Evolutionary conservation across 768 basidiomycete species (phyloP).

Genomic region (Pisolithus marmoratus): DNA sequence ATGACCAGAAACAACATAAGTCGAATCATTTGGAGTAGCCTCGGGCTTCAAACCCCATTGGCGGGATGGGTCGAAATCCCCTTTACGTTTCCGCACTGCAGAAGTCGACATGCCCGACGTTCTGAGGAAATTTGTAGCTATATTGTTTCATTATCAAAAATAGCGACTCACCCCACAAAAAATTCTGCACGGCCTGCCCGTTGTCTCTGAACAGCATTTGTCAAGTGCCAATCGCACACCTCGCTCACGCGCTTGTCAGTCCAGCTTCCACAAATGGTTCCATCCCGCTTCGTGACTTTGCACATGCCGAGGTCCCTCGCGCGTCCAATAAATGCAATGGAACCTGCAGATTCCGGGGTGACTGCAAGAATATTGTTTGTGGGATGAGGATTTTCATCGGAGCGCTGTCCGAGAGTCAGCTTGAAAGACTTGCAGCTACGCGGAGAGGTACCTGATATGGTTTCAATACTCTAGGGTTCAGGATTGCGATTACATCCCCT

Average conservation of each 20-base stretch:
- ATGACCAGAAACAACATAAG: slow-evolving; percentile 81
- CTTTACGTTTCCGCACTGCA: slow-evolving; percentile 42
- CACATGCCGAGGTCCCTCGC: slow-evolving; percentile 87
- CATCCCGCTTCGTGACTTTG: slow-evolving; percentile 68
- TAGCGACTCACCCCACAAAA: slow-evolving; percentile 56
- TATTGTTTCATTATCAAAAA: not conserved
- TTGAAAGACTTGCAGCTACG: not conserved
- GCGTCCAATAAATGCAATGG: slow-evolving; percentile 82
- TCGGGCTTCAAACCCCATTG: slow-evolving; percentile 73
- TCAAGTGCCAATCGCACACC: slow-evolving; percentile 90
- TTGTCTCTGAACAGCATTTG: slow-evolving; percentile 68
- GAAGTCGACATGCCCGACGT: slow-evolving; percentile 64
- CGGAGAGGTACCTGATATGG: slow-evolving; percentile 64
- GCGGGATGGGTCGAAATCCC: slow-evolving; percentile 59
- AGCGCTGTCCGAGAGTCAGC: slow-evolving; percentile 10
- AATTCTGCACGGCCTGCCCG: slow-evolving; percentile 84
- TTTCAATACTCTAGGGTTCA: slow-evolving; percentile 84
- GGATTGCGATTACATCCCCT: slow-evolving; percentile 84
- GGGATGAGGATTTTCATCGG: slow-evolving; percentile 60
- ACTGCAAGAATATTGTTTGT: slow-evolving; percentile 79
- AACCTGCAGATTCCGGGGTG: slow-evolving; percentile 75
- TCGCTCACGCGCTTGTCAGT: slow-evolving; percentile 83
- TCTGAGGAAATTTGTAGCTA: slow-evolving; percentile 30
- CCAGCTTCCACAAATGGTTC: slow-evolving; percentile 81
- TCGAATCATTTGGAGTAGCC: slow-evolving; percentile 36